Evolutionary conservation across 441 rosid species (phyloP).

Genomic region (Erysimum pusillum): DNA sequence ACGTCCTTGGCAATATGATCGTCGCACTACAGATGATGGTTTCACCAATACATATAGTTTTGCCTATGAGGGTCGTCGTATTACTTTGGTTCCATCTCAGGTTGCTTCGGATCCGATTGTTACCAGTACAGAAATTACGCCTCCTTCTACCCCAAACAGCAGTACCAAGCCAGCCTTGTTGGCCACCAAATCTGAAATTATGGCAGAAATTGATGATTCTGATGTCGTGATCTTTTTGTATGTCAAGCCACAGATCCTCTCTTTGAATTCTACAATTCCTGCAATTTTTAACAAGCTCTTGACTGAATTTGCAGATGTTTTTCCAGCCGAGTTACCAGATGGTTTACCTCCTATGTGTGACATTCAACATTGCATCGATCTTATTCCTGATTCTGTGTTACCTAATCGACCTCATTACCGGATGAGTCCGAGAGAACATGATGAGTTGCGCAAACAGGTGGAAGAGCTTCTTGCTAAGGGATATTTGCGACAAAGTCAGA

Average conservation of each 20-base stretch:
- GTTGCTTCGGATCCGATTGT: neutral
- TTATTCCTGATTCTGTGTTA: neutral
- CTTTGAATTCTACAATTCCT: neutral
- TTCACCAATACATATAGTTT: no score
- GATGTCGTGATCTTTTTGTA: no score
- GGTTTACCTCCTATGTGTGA: neutral
- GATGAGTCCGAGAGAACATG: neutral
- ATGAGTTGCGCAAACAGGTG: neutral
- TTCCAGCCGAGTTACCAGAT: neutral
- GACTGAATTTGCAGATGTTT: neutral
- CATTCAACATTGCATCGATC: neutral
- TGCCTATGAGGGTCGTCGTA: no score
- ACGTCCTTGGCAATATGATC: no score
- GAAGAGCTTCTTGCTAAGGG: neutral
- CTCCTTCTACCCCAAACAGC: neutral
- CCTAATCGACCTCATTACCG: neutral
- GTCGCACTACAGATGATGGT: no score
- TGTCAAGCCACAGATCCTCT: neutral
- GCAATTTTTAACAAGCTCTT: accelerated
- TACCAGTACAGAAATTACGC: accelerated
- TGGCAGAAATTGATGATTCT: no score
- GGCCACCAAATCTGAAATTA: neutral
- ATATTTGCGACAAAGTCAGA: neutral
- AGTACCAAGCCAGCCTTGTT: neutral
- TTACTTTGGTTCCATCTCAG: no score